Evolutionary conservation across 2,329 filamentous ascomycete genomes (phyloP), one percentile per base, ranked within the genome.

Genomic region (Cordyceps javanica): DNA sequence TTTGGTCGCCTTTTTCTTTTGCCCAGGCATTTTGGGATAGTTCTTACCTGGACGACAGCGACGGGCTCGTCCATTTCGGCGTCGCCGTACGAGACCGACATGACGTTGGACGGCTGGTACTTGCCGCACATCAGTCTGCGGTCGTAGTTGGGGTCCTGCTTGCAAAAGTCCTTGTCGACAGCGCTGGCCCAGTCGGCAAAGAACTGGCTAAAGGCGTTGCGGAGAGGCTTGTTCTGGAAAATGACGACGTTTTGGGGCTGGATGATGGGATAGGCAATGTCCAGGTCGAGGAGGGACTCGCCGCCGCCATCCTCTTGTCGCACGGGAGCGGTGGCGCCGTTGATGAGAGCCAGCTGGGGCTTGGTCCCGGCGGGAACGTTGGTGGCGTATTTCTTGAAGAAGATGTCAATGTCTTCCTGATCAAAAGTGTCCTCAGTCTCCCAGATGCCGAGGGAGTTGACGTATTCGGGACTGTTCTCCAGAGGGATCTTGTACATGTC

Each of bases 361-460:
- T 58, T 55, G 23, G 57, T 62, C 13, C 57, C 60, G 9, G 50
- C 28, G 21, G 61, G 61, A 16, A 62, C 42, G 32, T 49, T 54
- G 6, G 36, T 45, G 14, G 50, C 68, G 59, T 75, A 77, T 41
- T 73, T 72, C n/a, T 66, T 63, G 62, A 78, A 80, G 67, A 77
- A 81, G n/a, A 72, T 60, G 61, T 80, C 70, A 30, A 81, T 65
- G 60, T 81, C 78, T 3, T 64, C 62, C 61, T 77, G 75, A 23
- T 77, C 68, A 64, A 81, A 83, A 44, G 75, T 75, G 60, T 82
- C 76, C n/a, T 74, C 73, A 61, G 77, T 78, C 60, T 82, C 79
- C 34, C 80, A 78, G 49, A 82, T 75, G 28, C 77, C 79, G 46
- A 77, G 75, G 42, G 73, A 75, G 66, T 82, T 81, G 36, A 56